phyloP scores from a whole-genome alignment of 129 eudicot genomes.

The Centrapalus pauciflorus region DNA sequence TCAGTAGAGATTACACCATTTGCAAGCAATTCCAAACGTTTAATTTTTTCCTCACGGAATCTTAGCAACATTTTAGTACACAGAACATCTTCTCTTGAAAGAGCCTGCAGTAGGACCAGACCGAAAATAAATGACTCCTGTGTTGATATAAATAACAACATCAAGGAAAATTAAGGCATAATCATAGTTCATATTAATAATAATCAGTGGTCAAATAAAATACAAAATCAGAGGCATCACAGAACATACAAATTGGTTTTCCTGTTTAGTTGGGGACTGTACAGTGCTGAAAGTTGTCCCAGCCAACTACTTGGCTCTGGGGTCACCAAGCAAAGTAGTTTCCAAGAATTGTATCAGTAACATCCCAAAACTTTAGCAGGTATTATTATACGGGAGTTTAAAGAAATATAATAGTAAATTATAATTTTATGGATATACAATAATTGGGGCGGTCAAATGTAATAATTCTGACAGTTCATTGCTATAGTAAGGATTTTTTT shows the following conservation, averaged over 20 bases:
- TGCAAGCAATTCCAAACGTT: slow-evolving; percentile 45
- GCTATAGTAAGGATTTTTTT: no score
- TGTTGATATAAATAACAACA: neutral
- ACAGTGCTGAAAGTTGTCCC: slow-evolving; percentile 36
- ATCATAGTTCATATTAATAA: neutral
- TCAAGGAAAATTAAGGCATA: neutral
- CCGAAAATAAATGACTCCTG: neutral
- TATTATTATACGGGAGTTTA: no score
- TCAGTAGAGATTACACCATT: slow-evolving; percentile 50
- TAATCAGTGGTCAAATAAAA: neutral
- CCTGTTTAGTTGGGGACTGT: slow-evolving; percentile 46
- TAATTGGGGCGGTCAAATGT: no score
- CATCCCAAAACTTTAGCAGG: no score
- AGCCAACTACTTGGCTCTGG: slow-evolving; percentile 46
- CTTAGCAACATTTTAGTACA: slow-evolving; percentile 50
- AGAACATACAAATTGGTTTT: slow-evolving; percentile 47
- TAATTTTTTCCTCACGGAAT: slow-evolving; percentile 49
- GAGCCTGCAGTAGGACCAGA: slow-evolving; percentile 42
- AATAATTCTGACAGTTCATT: no score
- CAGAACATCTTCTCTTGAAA: slow-evolving; percentile 45
- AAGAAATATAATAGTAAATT: no score
- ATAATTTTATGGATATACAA: no score
- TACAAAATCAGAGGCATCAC: neutral
- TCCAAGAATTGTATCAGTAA: slow-evolving; percentile 41
- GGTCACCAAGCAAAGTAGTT: slow-evolving; percentile 42